Base-by-base conservation (phyloP, 495 filamentous ascomycete species). In the Corynascus novoguineensis region DNA sequence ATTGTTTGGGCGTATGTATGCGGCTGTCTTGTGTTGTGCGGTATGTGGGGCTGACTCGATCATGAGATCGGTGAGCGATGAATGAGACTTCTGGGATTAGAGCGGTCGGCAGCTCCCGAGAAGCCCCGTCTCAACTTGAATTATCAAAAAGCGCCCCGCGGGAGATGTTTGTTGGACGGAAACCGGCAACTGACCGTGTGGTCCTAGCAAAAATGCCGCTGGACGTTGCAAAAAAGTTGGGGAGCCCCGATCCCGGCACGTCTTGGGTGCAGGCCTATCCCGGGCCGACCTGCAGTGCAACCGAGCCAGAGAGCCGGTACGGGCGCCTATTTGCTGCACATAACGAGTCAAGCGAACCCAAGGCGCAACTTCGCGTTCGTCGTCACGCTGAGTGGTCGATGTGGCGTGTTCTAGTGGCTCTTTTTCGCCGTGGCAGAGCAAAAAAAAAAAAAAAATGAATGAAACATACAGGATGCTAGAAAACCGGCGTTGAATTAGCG, bases 271-370 rank as follows among this genome's bases (percentile, higher is more conserved):
- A 24, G 48, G 12, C 31, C 48, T 5, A 50, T 49, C 29, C 17
- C 48, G 48, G 48, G 17, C 32, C 31, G 32, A 32, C 6, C 48
- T 50, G 48, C 48, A 21, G 48, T 50, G 48, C 48, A 37, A 50
- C 48, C 19, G 19, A 50, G 48, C 46, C 48, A 50, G 5, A 12
- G 12, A 35, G 32, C 27, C 48, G 48, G 48, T 15, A 50, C 32
- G 48, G 19, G n/a, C n/a, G 48, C 48, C 48, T 22, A 50, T 50
- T 50, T 37, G 48, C 32, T 50, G 12, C 3, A 14, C 4, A 4
- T 19, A n/a, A 17, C 25, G 12, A 32, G n/a, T 10, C n/a, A 48
- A 3, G 28, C 14, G 28, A 19, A 7, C 2, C 17, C 15, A 5
- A 12, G 46, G 28, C n/a, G n/a, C n/a, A 19, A 49, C n/a, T 17